Percentiles rank a stretch among this genome's conserved stretches.
Evolutionary conservation across 2,329 filamentous ascomycete species (phyloP).

Genomic region (Apiospora kogelbergensis): DNA sequence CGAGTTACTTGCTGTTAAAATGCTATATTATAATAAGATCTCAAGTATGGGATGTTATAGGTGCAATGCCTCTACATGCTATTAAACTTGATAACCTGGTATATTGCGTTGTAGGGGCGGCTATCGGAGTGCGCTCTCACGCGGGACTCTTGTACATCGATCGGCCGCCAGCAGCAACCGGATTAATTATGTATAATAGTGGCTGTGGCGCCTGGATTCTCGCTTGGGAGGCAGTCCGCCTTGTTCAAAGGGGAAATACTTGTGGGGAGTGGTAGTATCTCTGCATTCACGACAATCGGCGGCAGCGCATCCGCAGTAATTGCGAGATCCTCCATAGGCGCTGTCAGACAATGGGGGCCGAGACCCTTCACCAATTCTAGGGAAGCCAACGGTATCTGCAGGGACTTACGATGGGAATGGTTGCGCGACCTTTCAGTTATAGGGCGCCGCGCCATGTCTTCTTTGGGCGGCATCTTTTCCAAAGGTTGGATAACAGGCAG

Average conservation of each 20-base stretch:
- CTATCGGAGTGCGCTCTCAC: not conserved
- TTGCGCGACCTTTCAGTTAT: not conserved
- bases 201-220: not conserved
- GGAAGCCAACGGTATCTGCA: not conserved
- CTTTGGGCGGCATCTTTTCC: not conserved
- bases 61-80: not conserved
- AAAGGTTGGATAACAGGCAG: not conserved
- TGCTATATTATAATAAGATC: no score
- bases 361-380: not conserved
- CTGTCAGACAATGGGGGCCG: not conserved
- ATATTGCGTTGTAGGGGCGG: not conserved
- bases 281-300: not conserved
- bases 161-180: not conserved
- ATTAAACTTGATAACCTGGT: not conserved
- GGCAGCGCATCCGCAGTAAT: not conserved
- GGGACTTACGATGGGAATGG: not conserved
- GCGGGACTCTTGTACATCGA: not conserved
- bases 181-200: not conserved
- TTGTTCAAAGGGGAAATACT: not conserved
- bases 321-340: not conserved
- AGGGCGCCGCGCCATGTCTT: not conserved
- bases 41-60: no score
- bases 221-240: not conserved
- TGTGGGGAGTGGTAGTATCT: not conserved
- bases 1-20: no score